These are phyloP conservation scores for Meira miltonrushii DNA, from an alignment of 1,284 basidiomycete genomes.

Conservation along the genomic window DNA sequence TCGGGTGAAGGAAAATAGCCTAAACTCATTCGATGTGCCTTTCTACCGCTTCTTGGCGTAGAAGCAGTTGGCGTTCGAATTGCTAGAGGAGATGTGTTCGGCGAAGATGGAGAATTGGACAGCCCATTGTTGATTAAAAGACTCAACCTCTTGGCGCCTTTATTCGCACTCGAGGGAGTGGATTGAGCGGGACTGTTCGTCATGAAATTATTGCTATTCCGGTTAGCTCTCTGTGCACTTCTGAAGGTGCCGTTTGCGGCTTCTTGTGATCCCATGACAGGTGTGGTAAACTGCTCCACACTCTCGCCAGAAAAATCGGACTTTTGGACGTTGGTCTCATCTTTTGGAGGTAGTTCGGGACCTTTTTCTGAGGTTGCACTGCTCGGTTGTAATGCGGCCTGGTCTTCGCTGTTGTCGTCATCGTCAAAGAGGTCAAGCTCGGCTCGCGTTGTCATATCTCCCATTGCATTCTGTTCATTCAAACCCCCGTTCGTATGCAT, in stretches of 20 bases:
- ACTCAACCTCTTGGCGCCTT: not conserved
- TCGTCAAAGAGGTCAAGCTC: conserved; percentile 6
- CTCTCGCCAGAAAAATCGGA: too few relatives aligned
- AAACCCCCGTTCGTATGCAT: too few relatives aligned
- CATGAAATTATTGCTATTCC: not conserved
- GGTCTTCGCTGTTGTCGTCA: not conserved
- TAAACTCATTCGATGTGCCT: not conserved
- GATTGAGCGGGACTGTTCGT: not conserved
- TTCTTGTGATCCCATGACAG: too few relatives aligned
- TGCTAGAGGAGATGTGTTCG: not conserved
- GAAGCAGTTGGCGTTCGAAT: not conserved
- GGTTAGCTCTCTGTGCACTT: too few relatives aligned
- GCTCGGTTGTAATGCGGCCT: too few relatives aligned
- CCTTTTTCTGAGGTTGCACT: too few relatives aligned
- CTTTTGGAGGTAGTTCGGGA: too few relatives aligned
- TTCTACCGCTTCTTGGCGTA: not conserved
- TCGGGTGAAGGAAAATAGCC: not conserved
- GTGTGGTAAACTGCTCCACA: too few relatives aligned
- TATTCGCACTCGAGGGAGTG: not conserved
- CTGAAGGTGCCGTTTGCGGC: too few relatives aligned
- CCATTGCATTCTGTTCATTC: too few relatives aligned
- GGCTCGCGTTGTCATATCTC: not conserved
- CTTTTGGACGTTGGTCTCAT: too few relatives aligned
- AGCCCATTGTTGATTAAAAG: not conserved
- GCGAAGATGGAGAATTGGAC: not conserved